phyloP scores from a whole-genome alignment of 257 asterid genomes.

The Datura wrightii region DNA sequence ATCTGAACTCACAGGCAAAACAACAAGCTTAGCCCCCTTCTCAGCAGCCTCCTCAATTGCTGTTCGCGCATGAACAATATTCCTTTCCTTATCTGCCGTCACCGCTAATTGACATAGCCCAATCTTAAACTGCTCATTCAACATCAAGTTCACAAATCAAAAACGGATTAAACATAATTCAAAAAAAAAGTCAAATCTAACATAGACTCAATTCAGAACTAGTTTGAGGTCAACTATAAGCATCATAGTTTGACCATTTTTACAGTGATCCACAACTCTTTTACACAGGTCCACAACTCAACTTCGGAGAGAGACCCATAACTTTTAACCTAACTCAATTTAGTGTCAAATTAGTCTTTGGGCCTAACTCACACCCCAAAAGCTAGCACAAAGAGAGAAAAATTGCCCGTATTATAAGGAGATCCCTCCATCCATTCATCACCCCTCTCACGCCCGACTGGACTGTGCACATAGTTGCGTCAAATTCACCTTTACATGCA shows the following conservation, averaged over 20 bases:
- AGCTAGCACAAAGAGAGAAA: no score
- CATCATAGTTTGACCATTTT: neutral
- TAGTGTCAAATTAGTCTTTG: neutral
- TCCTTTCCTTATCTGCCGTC: constrained; percentile 82
- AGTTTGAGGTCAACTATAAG: neutral
- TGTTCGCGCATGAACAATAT: constrained; percentile 72
- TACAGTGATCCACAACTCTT: neutral
- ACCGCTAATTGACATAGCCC: constrained; percentile 86
- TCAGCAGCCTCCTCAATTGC: constrained; percentile 87
- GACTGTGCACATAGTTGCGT: no score
- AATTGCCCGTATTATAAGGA: no score
- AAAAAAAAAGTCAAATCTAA: neutral
- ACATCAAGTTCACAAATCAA: constrained; percentile 32
- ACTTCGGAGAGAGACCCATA: neutral
- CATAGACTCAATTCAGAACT: neutral
- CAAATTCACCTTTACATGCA: neutral
- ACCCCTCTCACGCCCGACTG: no score
- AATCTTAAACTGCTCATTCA: constrained; percentile 65
- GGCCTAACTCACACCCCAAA: no score
- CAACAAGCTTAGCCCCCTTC: constrained; percentile 84
- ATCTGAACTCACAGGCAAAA: constrained; percentile 75
- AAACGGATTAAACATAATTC: constrained; percentile 3
- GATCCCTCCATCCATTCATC: no score
- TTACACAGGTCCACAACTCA: neutral
- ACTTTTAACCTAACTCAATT: neutral